phyloP scores from a whole-genome alignment of 176 grass and related monocot species.

The Bothriochloa decipiens region DNA sequence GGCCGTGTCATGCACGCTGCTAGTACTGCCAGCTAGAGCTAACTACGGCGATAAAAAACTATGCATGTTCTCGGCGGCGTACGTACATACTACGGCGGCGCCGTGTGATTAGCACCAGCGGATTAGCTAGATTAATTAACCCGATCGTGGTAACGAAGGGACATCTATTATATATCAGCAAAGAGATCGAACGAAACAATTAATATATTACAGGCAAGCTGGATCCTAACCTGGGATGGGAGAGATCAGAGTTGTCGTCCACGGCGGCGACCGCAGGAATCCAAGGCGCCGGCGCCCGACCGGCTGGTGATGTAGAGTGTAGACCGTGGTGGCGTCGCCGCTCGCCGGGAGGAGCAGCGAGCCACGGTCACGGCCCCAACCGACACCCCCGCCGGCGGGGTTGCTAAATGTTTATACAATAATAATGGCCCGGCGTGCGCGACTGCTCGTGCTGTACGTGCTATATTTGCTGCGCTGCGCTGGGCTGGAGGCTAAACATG shows the following conservation, averaged over 20 bases:
- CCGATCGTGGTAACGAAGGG: background rate
- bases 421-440: no score
- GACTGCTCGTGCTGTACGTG: no score
- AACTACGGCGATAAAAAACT: background rate
- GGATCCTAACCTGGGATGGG: background rate
- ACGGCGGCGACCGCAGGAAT: no score
- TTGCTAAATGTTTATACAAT: background rate
- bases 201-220: background rate
- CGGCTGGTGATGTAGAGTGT: no score
- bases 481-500: background rate
- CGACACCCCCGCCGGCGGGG: no score
- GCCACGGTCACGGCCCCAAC: background rate
- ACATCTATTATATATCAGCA: background rate
- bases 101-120: background rate
- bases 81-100: background rate
- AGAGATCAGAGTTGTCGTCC: background rate
- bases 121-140: background rate
- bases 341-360: background rate
- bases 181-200: background rate
- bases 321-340: background rate
- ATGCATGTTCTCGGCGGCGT: background rate
- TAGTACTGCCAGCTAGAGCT: background rate
- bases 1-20: background rate
- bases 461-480: background rate
- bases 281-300: no score